Base-by-base conservation (phyloP, 139 green algal genomes). In the Spirogloea muscicola region DNA sequence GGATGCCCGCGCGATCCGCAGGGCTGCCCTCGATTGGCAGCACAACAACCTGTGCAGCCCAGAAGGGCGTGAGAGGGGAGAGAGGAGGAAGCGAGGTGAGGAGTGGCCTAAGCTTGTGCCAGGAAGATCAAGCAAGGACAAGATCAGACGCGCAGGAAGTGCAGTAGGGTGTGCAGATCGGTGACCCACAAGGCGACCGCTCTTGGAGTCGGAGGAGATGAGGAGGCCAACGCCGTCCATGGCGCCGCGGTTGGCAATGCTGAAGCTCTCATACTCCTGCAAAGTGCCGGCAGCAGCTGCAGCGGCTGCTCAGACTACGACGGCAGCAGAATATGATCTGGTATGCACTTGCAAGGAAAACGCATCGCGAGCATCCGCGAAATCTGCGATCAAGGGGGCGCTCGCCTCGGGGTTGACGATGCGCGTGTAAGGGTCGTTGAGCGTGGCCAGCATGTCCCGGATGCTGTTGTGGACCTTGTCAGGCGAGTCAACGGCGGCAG, bases 141-240 rank as follows among this genome's bases (percentile, higher is more conserved):
- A 2, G n/a, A 58, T n/a, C 48, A 25, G n/a, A 25, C 48, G 48
- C 3, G 48, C 16, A 16, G 13, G 16, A 52, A 16, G 43, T 10
- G 43, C 10, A 52, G 16, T n/a, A 10, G 43, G 10, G 43, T 16
- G 13, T 16, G 43, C 10, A 16, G 43, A 10, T 10, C 10, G n/a
- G 39, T 76, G 16, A 27, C 52, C 87, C 49, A 92, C 49, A 43
- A 92, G 81, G 38, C 84, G 68, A 10, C 83, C 82, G 36, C 52
- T 84, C n/a, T 31, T 42, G 16, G 87, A 79, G 55, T 91, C 82
- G 36, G 86, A 81, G 18, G 90, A 92, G 51, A 98, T 92, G 7
- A 98, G 82, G 68, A 98, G 81, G 39, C 93, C 93, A 36, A 97
- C 93, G 3, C 93, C 93, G 75, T 96, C 87, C 68, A 98, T 82